Evolutionary conservation across 768 basidiomycete genomes (phyloP).

Genomic region (Leccinum boreale): DNA sequence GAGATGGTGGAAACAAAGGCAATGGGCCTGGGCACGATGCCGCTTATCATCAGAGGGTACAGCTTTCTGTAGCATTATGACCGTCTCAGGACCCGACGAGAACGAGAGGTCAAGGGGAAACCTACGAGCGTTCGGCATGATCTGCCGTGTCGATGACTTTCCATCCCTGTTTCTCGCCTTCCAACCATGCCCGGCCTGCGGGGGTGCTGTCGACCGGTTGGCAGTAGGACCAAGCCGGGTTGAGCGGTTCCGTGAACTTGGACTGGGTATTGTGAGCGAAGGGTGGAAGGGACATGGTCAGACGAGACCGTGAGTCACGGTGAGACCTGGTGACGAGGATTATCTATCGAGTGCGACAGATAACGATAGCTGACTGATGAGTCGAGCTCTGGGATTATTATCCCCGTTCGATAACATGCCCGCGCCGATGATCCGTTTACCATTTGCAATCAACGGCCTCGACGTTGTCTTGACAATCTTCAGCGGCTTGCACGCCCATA

Average conservation of each 20-base stretch:
- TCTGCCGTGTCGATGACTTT: constrained; percentile 30
- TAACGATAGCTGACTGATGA: not conserved
- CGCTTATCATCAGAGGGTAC: constrained; percentile 36
- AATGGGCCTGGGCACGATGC: constrained; percentile 44
- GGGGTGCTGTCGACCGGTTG: constrained; percentile 27
- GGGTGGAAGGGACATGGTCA: constrained; percentile 29
- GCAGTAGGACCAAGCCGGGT: constrained; percentile 33
- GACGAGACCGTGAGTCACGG: not conserved
- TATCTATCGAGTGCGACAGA: not conserved
- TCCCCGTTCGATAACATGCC: too few relatives aligned
- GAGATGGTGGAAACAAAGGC: constrained; percentile 41
- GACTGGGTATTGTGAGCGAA: constrained; percentile 18
- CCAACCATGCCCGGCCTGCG: constrained; percentile 31
- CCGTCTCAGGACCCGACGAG: not conserved
- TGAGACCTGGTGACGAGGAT: not conserved
- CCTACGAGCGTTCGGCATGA: constrained; percentile 25
- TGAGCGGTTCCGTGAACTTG: constrained; percentile 29
- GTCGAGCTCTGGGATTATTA: too few relatives aligned
- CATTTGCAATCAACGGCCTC: too few relatives aligned
- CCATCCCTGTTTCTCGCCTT: constrained; percentile 37
- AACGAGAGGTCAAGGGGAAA: not conserved
- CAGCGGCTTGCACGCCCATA: too few relatives aligned
- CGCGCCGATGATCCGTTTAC: too few relatives aligned
- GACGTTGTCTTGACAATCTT: too few relatives aligned
- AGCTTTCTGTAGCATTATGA: constrained; percentile 16